Percentiles rank a stretch among this genome's conserved stretches.
Conservation (phyloP, 768 basidiomycete species). For the Calvatia gigantea region DNA sequence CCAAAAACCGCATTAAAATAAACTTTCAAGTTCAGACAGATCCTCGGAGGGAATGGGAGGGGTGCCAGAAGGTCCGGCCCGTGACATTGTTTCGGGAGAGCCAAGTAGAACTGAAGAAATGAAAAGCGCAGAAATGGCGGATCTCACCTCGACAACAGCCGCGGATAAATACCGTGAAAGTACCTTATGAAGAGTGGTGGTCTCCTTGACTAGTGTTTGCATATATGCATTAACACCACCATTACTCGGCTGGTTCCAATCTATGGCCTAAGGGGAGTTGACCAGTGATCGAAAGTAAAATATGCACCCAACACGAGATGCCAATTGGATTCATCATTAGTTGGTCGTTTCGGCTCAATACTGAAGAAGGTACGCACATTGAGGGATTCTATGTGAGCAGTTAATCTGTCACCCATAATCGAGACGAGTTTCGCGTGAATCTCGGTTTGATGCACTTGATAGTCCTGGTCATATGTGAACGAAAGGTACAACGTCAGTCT, state of each 20-base stretch:
- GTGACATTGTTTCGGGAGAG: not conserved
- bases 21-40: constrained; percentile 3
- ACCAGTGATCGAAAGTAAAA: not conserved
- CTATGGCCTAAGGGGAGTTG: constrained; percentile 49
- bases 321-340: constrained; percentile 5
- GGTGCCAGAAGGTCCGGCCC: not conserved
- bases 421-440: constrained; percentile 96
- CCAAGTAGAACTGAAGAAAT: constrained; percentile 5
- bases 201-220: constrained; percentile 91
- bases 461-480: constrained; percentile 59
- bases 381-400: constrained; percentile 79
- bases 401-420: constrained; percentile 95
- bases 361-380: constrained; percentile 43
- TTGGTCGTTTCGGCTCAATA: not conserved
- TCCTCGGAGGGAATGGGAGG: constrained; percentile 1
- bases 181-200: constrained; percentile 93
- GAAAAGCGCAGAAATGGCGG: constrained; percentile 11
- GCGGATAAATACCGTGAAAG: constrained; percentile 83
- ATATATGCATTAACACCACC: constrained; percentile 82
- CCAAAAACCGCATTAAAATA: constrained; percentile 12
- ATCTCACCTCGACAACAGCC: constrained; percentile 77
- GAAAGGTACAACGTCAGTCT: not conserved
- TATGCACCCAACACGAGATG: constrained; percentile 3
- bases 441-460: constrained; percentile 99
- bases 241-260: constrained; percentile 69